Evolutionary conservation across 2,329 filamentous ascomycete species (phyloP).

Genomic region (Fusarium nisikadoi): DNA sequence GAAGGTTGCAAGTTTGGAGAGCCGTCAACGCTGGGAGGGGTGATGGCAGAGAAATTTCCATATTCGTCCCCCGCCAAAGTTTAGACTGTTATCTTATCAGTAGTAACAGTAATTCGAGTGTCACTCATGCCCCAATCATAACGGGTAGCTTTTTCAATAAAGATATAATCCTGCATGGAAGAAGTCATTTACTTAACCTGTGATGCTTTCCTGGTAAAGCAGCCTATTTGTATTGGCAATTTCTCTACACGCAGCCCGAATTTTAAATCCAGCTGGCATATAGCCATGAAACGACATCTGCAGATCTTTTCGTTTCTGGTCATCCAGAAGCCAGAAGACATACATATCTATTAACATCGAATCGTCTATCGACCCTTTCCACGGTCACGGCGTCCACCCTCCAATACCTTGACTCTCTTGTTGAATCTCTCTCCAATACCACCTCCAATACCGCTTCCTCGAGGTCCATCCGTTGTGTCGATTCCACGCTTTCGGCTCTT

Average conservation of each 20-base stretch:
- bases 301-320: background rate
- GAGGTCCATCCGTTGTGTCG: constrained; percentile 75
- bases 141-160: background rate
- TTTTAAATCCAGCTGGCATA: background rate
- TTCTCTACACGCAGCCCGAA: background rate
- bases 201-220: background rate
- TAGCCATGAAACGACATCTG: background rate
- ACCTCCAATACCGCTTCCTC: constrained; percentile 67
- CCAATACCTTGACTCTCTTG: constrained; percentile 71
- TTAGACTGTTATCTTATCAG: constrained; percentile 38
- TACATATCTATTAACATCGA: constrained; percentile 13
- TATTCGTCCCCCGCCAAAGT: constrained; percentile 39
- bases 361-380: constrained; percentile 53
- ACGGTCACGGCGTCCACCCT: constrained; percentile 57
- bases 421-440: constrained; percentile 80
- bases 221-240: background rate
- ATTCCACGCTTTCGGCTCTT: constrained; percentile 85
- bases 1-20: background rate
- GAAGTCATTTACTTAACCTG: background rate
- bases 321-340: background rate
- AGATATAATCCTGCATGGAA: background rate
- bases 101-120: background rate
- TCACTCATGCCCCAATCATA: no score
- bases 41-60: constrained; percentile 36
- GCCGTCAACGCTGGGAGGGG: constrained; percentile 19